Conservation (phyloP, 768 basidiomycete species). For the Lactifluus volemus region DNA sequence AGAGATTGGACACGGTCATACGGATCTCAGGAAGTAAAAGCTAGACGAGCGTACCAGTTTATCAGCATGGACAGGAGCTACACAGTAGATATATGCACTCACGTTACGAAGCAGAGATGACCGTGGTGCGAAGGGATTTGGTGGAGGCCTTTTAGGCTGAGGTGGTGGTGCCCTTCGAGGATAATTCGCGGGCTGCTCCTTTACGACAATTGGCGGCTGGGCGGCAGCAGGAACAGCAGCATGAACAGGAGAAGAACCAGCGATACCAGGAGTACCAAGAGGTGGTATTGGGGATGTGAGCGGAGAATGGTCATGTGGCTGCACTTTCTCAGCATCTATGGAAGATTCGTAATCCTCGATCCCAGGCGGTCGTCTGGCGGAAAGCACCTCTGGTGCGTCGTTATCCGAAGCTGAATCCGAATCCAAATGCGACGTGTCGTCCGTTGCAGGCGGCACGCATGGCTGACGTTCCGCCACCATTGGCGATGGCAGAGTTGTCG, state of each 20-base stretch:
- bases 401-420: conserved; percentile 22
- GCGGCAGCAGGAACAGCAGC: background rate
- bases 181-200: conserved; percentile 3
- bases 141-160: conserved; percentile 43
- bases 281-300: background rate
- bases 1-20: conserved; percentile 82
- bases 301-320: background rate
- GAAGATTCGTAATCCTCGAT: conserved; percentile 13
- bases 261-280: background rate
- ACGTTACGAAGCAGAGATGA: conserved; percentile 76
- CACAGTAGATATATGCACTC: conserved; percentile 23
- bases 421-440: background rate
- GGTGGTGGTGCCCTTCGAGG: conserved; percentile 23
- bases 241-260: background rate
- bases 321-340: background rate
- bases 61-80: conserved; percentile 7
- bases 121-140: conserved; percentile 59
- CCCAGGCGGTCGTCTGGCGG: conserved; percentile 38
- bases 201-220: conserved; percentile 1
- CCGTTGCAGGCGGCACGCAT: conserved; percentile 6
- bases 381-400: conserved; percentile 47
- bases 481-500: background rate
- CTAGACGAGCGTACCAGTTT: conserved; percentile 30
- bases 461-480: background rate
- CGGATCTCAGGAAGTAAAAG: conserved; percentile 80